Evolutionary conservation across 1,139 yeast species (phyloP), one percentile per base, ranked within the genome.

Genomic region (Arxiozyma heterogenica): DNA sequence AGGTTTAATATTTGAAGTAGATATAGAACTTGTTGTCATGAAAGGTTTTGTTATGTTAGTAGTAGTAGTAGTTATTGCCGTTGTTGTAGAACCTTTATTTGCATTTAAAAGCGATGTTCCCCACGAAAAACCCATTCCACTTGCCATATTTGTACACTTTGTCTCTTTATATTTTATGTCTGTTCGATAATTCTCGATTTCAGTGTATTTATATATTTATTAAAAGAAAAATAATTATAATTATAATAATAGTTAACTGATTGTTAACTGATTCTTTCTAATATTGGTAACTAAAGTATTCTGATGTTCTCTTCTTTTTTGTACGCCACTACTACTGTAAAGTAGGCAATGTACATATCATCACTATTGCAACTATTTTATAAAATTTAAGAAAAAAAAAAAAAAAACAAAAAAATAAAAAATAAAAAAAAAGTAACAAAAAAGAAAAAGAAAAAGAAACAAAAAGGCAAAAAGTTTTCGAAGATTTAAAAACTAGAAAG

Each of bases 121-220:
- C 68, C 68, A 65, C 34, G 64, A 58, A 52, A 65, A 65, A 17
- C 69, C 68, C 52, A 55, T 51, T 38, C 51, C 47, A 45, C 51
- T 39, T 23, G 23, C 23, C 53, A 46, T 50, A 5, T 47, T 34
- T 34, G 39, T 34, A 12, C n/a, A 15, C 39, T 34, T 12, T 34
- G 7, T 34, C 6, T 15, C n/a, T 12, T 8, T 34, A 2, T 34
- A 11, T 34, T 27, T 2, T 39, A 4, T 39, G 12, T 43, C 34
- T 20, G 27, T 4, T 42, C 11, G 20, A 42, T 42, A 9, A 22
- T 12, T 20, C 6, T 20, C 6, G 27, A 23, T 44, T 30, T 27
- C 30, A 3, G n/a, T 42, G 39, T n/a, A n/a, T n/a, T n/a, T n/a
- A n/a, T n/a, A n/a, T n/a, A n/a, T n/a, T n/a, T n/a, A n/a, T n/a